Conservation (phyloP, 495 filamentous ascomycete genomes). For the Penicillium paxilli region DNA sequence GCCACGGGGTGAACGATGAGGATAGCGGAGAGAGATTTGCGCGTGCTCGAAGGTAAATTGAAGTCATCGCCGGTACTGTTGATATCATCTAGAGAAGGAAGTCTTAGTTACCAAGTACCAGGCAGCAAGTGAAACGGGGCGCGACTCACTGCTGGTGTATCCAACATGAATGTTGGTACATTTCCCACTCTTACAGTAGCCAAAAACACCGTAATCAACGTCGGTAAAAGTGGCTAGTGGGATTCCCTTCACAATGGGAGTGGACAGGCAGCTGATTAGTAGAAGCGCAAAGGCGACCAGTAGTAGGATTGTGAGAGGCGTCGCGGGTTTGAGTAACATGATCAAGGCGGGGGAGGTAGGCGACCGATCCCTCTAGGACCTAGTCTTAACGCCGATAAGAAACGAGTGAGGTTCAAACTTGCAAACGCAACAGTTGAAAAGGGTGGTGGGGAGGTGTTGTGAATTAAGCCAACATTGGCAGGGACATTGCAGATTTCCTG, state of each 20-base stretch:
- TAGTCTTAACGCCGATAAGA: slow-evolving; percentile 6
- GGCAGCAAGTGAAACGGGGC: slow-evolving; percentile 15
- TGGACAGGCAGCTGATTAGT: slow-evolving; percentile 86
- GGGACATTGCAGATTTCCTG: slow-evolving; percentile 18
- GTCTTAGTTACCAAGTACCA: slow-evolving; percentile 11
- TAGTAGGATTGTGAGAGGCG: slow-evolving; percentile 83
- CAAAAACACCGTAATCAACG: slow-evolving; percentile 90
- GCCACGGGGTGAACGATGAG: slow-evolving; percentile 92
- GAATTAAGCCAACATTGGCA: slow-evolving; percentile 16
- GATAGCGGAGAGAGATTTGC: slow-evolving; percentile 84
- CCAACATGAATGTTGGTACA: slow-evolving; percentile 81
- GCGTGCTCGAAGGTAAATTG: slow-evolving; percentile 69
- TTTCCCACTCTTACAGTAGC: slow-evolving; percentile 65
- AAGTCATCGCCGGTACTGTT: slow-evolving; percentile 56
- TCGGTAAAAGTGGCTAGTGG: slow-evolving; percentile 75
- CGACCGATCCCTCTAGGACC: slow-evolving; percentile 13
- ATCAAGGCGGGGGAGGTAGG: slow-evolving; percentile 17
- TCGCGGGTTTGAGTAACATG: slow-evolving; percentile 83
- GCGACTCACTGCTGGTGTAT: slow-evolving; percentile 76
- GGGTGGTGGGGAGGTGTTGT: background rate
- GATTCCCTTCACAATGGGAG: slow-evolving; percentile 83
- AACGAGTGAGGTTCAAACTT: slow-evolving; percentile 12
- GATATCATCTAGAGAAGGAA: slow-evolving; percentile 36
- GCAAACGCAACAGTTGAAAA: slow-evolving; percentile 1
- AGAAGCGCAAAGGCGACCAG: slow-evolving; percentile 83